Conservation (phyloP, 2,329 filamentous ascomycete genomes). For the Colletotrichum sp. region DNA sequence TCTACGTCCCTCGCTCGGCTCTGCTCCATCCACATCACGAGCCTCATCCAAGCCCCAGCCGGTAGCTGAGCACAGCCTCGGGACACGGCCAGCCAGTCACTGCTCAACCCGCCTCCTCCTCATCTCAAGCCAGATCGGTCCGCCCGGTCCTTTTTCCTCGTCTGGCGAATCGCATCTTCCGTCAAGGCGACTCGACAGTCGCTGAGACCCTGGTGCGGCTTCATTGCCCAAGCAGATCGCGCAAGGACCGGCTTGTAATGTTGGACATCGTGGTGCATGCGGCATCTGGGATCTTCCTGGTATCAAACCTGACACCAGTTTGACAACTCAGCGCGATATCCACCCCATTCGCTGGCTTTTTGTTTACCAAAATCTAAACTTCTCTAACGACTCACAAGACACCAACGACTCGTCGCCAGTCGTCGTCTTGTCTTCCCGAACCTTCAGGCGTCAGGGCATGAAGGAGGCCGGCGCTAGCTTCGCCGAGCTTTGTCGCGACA, state of each 20-base stretch:
- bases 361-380: constrained; percentile 24
- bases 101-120: background rate
- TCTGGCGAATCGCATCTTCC: constrained; percentile 23
- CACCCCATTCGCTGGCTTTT: constrained; percentile 28
- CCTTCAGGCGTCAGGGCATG: constrained; percentile 23
- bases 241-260: constrained; percentile 47
- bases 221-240: constrained; percentile 41
- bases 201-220: constrained; percentile 46
- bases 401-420: constrained; percentile 23
- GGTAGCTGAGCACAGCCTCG: background rate
- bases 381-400: constrained; percentile 22
- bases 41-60: constrained; percentile 15
- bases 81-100: background rate
- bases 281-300: constrained; percentile 45
- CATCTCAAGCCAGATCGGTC: constrained; percentile 13
- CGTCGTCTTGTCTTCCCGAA: constrained; percentile 21
- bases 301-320: constrained; percentile 40
- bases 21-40: constrained; percentile 15
- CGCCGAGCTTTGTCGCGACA: constrained; percentile 23
- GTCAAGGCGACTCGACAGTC: constrained; percentile 21
- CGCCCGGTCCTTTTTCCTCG: constrained; percentile 4
- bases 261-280: constrained; percentile 40
- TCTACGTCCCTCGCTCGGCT: background rate
- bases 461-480: constrained; percentile 21
- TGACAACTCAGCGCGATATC: constrained; percentile 40